Conservation (phyloP, 495 filamentous ascomycete genomes). For the Aspergillus bertholletiae region DNA sequence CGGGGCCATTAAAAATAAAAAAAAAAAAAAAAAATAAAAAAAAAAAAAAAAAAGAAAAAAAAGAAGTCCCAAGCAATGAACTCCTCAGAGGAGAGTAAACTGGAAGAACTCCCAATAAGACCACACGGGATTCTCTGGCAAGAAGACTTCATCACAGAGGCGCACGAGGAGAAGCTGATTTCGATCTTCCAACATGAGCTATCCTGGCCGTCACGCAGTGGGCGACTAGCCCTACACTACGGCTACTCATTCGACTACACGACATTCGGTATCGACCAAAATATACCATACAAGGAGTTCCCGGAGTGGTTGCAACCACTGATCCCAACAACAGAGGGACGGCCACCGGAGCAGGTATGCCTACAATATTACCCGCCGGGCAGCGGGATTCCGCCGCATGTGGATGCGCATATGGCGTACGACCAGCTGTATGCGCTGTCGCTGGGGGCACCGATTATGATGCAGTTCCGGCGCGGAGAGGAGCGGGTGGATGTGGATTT, state of each 20-base stretch:
- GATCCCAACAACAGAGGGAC: slow-evolving; percentile 31
- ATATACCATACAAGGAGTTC: slow-evolving; percentile 38
- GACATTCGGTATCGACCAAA: slow-evolving; percentile 37
- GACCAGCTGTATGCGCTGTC: slow-evolving; percentile 41
- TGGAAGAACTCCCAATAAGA: slow-evolving; percentile 27
- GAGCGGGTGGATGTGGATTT: slow-evolving; percentile 30
- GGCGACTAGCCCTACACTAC: slow-evolving; percentile 38
- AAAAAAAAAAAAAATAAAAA: too few species aligned
- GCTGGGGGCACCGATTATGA: slow-evolving; percentile 32
- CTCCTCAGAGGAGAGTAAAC: too few species aligned
- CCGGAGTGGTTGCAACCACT: slow-evolving; percentile 36
- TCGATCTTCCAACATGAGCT: slow-evolving; percentile 30
- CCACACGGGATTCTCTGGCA: slow-evolving; percentile 31
- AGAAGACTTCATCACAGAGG: slow-evolving; percentile 29
- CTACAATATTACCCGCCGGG: slow-evolving; percentile 42
- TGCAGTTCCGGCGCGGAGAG: slow-evolving; percentile 34
- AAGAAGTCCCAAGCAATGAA: too few species aligned
- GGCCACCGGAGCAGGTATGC: slow-evolving; percentile 40
- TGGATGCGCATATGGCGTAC: slow-evolving; percentile 34
- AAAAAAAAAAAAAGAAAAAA: too few species aligned
- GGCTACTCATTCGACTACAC: slow-evolving; percentile 45
- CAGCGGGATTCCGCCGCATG: slow-evolving; percentile 39
- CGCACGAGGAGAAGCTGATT: slow-evolving; percentile 33
- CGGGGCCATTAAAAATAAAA: too few species aligned
- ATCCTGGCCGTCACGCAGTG: slow-evolving; percentile 33